Percentiles rank a stretch among this genome's conserved stretches.
phyloP scores from a whole-genome alignment of 2,329 filamentous ascomycete genomes.

The Colletotrichum phormii region DNA sequence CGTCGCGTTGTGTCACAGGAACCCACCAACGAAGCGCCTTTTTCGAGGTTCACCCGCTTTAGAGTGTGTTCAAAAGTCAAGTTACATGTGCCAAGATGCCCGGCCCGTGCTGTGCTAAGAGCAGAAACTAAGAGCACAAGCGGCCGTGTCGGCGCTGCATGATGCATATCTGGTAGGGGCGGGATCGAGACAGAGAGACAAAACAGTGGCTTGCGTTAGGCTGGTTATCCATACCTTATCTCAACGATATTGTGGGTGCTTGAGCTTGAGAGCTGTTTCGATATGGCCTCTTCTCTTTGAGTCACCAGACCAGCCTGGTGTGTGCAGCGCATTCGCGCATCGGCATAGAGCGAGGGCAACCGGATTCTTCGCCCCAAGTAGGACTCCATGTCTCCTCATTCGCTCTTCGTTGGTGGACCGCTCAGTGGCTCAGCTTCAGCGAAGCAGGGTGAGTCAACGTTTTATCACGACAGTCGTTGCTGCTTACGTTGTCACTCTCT shows the following conservation, averaged over 20 bases:
- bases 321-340: neutral
- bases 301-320: neutral
- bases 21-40: neutral
- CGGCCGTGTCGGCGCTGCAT: neutral
- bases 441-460: constrained; percentile 14
- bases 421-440: neutral
- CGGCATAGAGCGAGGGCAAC: neutral
- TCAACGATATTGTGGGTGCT: neutral
- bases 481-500: constrained; percentile 1
- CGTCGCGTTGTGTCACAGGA: neutral
- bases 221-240: neutral
- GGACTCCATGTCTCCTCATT: neutral
- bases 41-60: constrained; percentile 2
- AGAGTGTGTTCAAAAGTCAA: neutral
- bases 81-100: constrained; percentile 1
- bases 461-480: neutral
- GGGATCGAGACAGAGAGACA: constrained; percentile 9
- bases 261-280: neutral
- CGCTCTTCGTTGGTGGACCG: neutral
- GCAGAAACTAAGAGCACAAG: neutral
- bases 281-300: neutral
- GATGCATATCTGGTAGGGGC: neutral
- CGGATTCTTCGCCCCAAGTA: neutral
- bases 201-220: constrained; percentile 18
- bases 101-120: neutral